Evolutionary conservation across 148 eudicot species (phyloP).

Genomic region (Bassia scoparia): DNA sequence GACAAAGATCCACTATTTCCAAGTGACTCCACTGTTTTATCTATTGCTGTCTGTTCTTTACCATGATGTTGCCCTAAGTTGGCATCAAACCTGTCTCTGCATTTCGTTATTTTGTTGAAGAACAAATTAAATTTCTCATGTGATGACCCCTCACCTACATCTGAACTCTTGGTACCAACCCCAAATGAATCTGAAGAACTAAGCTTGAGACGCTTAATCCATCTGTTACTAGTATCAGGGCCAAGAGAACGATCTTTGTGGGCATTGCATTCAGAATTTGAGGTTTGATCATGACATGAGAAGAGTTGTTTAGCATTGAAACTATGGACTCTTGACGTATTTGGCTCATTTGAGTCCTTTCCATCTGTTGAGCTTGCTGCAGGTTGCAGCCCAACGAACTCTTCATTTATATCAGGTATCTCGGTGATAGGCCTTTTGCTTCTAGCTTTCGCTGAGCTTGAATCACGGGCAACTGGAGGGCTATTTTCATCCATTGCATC

Average conservation of each 20-base stretch:
- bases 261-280: constrained; percentile 18
- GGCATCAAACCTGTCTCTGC: constrained; percentile 23
- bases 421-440: constrained; percentile 26
- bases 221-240: constrained; percentile 48
- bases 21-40: constrained; percentile 17
- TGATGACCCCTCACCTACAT: constrained; percentile 38
- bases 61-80: constrained; percentile 17
- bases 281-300: constrained; percentile 34
- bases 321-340: constrained; percentile 70
- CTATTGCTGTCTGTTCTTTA: constrained; percentile 25
- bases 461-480: constrained; percentile 22
- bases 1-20: constrained; percentile 25
- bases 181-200: constrained; percentile 38
- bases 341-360: constrained; percentile 49
- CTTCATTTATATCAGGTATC: constrained; percentile 49
- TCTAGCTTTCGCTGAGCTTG: constrained; percentile 29
- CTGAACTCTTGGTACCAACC: constrained; percentile 46
- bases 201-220: constrained; percentile 74
- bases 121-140: constrained; percentile 37
- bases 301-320: constrained; percentile 56
- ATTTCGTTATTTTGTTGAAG: constrained; percentile 28
- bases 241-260: constrained; percentile 14
- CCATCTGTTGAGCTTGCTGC: constrained; percentile 39
- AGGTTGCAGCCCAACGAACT: constrained; percentile 41
- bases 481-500: constrained; percentile 23